These are phyloP conservation scores for Globisporangium cystogenes DNA, from an alignment of 352 stramenopile genomes.

Conservation along the genomic window DNA sequence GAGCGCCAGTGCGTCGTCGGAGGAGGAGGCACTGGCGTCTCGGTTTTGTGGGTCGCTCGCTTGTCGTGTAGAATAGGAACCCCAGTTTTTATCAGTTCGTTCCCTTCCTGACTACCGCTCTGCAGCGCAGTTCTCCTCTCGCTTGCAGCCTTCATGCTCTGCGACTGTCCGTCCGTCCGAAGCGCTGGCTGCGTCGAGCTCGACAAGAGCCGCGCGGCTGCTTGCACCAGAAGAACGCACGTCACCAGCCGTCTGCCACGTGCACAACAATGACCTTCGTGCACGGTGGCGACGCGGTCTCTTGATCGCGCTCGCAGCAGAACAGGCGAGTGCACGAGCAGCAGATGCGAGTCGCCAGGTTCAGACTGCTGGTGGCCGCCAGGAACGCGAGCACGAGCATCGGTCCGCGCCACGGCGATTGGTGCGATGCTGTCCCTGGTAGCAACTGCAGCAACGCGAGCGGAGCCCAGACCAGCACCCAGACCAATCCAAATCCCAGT, in stretches of 20 bases:
- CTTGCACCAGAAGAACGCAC: too few relatives aligned
- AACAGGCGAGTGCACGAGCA: slow-evolving; percentile 16
- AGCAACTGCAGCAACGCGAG: background rate
- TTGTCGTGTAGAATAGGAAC: slow-evolving; percentile 15
- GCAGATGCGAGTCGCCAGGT: slow-evolving; percentile 9
- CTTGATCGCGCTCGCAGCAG: slow-evolving; percentile 8
- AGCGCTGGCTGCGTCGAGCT: too few relatives aligned
- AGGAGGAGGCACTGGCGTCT: too few relatives aligned
- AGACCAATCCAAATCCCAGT: slow-evolving; percentile 5
- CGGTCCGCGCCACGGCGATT: background rate
- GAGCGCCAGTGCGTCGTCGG: too few relatives aligned
- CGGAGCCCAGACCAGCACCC: slow-evolving; percentile 5
- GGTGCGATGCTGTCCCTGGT: too few relatives aligned
- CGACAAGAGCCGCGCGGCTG: too few relatives aligned
- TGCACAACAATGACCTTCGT: background rate
- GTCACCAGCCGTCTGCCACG: background rate
- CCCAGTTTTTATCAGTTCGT: too few relatives aligned
- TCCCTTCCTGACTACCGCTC: too few relatives aligned
- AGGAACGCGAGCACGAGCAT: slow-evolving; percentile 10
- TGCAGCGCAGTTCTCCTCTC: too few relatives aligned
- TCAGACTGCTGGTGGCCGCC: slow-evolving; percentile 12
- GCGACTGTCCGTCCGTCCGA: too few relatives aligned
- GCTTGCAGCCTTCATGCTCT: too few relatives aligned
- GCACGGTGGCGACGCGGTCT: background rate
- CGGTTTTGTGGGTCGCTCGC: background rate